Conservation (phyloP, 2,329 filamentous ascomycete genomes). For the Fusarium chuoi region DNA sequence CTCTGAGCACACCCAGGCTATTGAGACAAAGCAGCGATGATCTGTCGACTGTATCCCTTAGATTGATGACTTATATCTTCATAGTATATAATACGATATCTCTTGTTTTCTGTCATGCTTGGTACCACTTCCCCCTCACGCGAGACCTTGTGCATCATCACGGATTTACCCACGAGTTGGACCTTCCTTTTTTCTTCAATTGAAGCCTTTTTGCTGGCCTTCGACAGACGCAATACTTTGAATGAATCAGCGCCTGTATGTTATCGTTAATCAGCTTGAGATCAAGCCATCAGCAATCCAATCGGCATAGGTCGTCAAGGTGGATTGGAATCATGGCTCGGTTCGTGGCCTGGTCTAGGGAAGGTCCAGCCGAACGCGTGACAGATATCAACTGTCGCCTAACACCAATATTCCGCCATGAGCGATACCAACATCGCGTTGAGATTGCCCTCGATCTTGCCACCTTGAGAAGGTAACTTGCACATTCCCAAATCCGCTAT, state of each 20-base stretch:
- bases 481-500: accelerated
- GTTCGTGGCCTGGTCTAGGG: accelerated
- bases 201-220: too few species aligned
- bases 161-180: accelerated
- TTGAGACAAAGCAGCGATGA: neutral
- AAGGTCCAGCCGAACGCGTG: neutral
- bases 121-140: accelerated
- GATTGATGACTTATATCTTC: accelerated
- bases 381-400: accelerated
- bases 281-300: accelerated
- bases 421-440: neutral
- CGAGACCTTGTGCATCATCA: accelerated
- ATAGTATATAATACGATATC: neutral
- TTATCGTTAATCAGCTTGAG: accelerated
- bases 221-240: neutral
- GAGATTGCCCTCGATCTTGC: neutral
- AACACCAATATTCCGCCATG: neutral
- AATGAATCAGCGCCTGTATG: accelerated
- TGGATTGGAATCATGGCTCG: accelerated
- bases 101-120: accelerated
- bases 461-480: neutral
- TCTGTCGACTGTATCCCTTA: accelerated
- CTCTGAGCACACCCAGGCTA: accelerated
- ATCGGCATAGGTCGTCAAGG: accelerated
- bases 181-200: too few species aligned